phyloP scores from a whole-genome alignment of 2,329 filamentous ascomycete genomes.

The Alternaria consortialis region DNA sequence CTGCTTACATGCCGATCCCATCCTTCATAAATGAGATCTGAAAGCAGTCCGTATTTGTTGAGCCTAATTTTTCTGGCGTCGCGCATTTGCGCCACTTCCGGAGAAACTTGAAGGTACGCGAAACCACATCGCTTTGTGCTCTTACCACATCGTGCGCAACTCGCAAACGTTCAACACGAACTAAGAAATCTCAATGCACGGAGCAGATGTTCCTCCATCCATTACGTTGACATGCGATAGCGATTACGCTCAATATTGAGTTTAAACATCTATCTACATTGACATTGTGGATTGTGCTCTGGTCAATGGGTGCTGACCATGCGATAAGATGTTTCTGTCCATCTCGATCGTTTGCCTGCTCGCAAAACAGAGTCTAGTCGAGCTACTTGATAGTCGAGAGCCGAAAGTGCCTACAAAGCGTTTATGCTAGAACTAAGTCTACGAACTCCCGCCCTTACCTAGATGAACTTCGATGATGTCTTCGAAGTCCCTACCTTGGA shows the following conservation, averaged over 20 bases:
- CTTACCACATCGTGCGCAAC: not conserved
- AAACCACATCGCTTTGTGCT: not conserved
- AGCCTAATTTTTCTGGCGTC: not conserved
- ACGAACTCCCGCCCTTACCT: too few species aligned
- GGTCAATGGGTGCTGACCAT: not conserved
- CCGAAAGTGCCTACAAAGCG: not conserved
- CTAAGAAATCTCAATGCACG: not conserved
- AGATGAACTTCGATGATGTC: too few species aligned
- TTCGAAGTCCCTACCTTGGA: too few species aligned
- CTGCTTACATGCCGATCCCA: not conserved
- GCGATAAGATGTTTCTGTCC: not conserved
- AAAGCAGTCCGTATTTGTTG: not conserved
- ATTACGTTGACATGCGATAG: not conserved
- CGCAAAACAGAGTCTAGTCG: not conserved
- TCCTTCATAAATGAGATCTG: not conserved
- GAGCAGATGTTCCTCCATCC: not conserved
- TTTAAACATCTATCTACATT: too few species aligned
- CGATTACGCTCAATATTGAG: not conserved
- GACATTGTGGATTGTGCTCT: not conserved
- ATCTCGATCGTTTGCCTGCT: not conserved
- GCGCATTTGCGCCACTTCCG: not conserved
- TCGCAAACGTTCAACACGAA: not conserved
- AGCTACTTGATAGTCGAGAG: not conserved
- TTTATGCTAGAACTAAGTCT: too few species aligned
- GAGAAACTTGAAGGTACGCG: not conserved